Evolutionary conservation across 768 basidiomycete species (phyloP), one percentile per base, ranked within the genome.

Genomic region (Calocybe cyanea): DNA sequence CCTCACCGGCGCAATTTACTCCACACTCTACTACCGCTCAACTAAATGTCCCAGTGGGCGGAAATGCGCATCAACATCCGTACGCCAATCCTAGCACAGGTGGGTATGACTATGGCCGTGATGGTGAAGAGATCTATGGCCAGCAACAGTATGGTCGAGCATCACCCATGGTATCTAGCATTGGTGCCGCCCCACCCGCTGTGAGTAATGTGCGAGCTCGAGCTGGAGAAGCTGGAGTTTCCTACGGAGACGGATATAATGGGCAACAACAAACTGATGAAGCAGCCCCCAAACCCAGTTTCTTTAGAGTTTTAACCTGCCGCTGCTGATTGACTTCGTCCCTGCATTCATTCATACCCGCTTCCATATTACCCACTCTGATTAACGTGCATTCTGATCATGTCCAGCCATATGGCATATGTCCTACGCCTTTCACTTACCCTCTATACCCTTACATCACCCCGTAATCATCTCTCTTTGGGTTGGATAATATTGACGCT

Each of bases 151-250:
- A 91, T 56, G 85, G 85, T n/a, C 79, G 86, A 41, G 76, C 79
- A 21, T 90, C 88, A 32, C 88, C 87, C 14, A 92, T 92, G 88
- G 77, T 88, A 44, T 77, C 85, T 20, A 81, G 72, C 41, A 73
- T 80, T 37, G 78, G 76, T 33, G 81, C 80, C 31, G 85, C 76
- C 23, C 83, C 83, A 43, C 85, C 84, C 20, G 85, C 85, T 24
- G 64, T 89, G 51, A 87, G 81, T 64, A 77, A 79, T 55, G 77
- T 85, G 47, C 81, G 86, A 41, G 87, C 84, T 45, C 70, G 73
- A 56, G 85, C 71, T 43, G 87, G 83, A 28, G 83, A 86, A 62
- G 69, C 78, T 15, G 85, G 87, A 35, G 73, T 77, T 49, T 76
- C 81, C 43, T 78, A 80, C 57, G 78, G 70, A 51, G 82, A 69